phyloP scores from a whole-genome alignment of 129 eudicot genomes.

The Arctium minus region DNA sequence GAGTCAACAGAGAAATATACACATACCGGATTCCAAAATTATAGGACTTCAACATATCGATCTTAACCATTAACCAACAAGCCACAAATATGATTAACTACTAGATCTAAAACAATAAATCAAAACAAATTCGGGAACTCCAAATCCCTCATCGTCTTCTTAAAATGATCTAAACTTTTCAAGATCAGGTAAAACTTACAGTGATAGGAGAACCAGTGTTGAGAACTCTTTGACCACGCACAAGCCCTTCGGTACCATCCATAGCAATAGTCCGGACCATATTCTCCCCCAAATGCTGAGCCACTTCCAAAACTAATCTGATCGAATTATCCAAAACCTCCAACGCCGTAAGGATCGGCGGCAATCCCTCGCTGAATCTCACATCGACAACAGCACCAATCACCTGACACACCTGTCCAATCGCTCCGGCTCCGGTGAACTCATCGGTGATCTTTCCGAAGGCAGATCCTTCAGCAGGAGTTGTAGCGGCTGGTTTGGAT shows the following conservation, averaged over 20 bases:
- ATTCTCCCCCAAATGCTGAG: conserved; percentile 93
- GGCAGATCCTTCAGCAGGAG: conserved; percentile 1
- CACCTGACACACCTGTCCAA: conserved; percentile 93
- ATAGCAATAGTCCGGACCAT: conserved; percentile 96
- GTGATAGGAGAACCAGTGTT: conserved; percentile 98
- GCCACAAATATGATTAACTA: not conserved
- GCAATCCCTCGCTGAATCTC: conserved; percentile 82
- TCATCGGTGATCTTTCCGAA: conserved; percentile 78
- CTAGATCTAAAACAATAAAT: not conserved
- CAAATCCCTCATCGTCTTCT: not conserved
- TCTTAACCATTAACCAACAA: not conserved
- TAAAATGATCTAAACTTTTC: not conserved
- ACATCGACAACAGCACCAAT: conserved; percentile 99
- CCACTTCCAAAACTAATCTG: conserved; percentile 85
- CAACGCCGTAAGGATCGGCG: conserved; percentile 89
- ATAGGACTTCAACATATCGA: not conserved
- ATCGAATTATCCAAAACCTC: conserved; percentile 83
- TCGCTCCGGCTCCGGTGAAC: conserved; percentile 83
- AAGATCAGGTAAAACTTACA: conserved; percentile 36
- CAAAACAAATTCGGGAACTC: not conserved
- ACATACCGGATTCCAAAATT: not conserved
- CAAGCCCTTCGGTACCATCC: conserved; percentile 99
- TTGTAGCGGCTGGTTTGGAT: conserved; percentile 6
- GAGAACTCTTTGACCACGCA: conserved; percentile 82
- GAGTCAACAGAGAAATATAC: not conserved